phyloP scores from a whole-genome alignment of 2,329 filamentous ascomycete species.

The Laburnicola sp. region DNA sequence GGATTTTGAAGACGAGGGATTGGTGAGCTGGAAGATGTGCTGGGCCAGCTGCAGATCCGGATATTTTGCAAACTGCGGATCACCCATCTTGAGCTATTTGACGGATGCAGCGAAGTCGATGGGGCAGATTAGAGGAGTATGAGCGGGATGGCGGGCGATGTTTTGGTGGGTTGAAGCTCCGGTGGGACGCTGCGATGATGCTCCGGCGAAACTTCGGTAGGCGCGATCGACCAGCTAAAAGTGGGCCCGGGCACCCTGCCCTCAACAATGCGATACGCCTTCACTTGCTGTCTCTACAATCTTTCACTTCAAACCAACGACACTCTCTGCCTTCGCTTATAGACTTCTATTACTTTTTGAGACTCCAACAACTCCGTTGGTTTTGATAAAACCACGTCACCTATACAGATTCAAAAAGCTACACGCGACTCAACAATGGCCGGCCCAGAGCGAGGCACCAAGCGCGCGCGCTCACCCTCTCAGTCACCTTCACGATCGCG shows the following conservation, averaged over 20 bases:
- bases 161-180: conserved; percentile 20
- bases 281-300: conserved; percentile 6
- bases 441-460: conserved; percentile 25
- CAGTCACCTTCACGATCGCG: conserved; percentile 42
- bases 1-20: conserved; percentile 69
- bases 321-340: neutral
- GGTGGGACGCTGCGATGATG: conserved; percentile 15
- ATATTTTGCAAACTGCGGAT: conserved; percentile 84
- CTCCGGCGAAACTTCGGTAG: conserved; percentile 7
- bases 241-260: neutral
- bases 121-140: conserved; percentile 9
- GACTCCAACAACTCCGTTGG: neutral
- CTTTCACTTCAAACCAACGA: neutral
- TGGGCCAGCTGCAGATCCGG: conserved; percentile 79
- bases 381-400: too few relatives aligned
- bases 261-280: neutral
- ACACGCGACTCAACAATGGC: conserved; percentile 22
- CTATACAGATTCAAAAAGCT: neutral
- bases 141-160: conserved; percentile 14
- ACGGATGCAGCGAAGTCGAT: neutral
- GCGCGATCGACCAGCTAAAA: conserved; percentile 1
- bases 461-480: conserved; percentile 40
- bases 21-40: conserved; percentile 85
- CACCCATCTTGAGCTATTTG: conserved; percentile 59
- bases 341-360: neutral